A percentile compares a stretch with the other conserved stretches of the same genome.
Conservation (phyloP, 257 asterid species). For the Voacanga thouarsii region DNA sequence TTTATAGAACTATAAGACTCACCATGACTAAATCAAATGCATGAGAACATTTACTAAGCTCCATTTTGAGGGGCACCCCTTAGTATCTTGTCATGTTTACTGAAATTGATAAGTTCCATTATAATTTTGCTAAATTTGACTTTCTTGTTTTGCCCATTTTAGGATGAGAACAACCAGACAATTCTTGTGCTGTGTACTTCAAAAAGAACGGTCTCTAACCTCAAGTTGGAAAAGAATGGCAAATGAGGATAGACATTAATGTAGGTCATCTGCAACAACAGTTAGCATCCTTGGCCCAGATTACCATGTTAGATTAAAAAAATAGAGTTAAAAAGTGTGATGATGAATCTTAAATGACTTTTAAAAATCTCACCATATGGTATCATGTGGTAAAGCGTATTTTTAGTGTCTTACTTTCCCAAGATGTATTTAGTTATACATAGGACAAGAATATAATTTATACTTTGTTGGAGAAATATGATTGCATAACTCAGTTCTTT, state of each 20-base stretch:
- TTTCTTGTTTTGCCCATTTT: neutral
- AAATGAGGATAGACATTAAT: neutral
- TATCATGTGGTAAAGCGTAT: no score
- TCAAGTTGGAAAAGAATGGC: neutral
- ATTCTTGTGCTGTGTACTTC: neutral
- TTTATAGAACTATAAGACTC: neutral
- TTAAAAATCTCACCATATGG: no score
- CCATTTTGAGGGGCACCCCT: neutral
- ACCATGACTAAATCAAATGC: neutral
- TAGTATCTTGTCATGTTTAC: neutral
- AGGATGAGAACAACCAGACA: neutral
- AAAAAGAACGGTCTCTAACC: neutral
- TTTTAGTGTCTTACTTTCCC: no score
- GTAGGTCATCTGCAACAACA: neutral
- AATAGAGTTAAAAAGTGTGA: neutral
- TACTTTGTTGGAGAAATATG: neutral
- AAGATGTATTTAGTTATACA: no score
- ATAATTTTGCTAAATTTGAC: neutral
- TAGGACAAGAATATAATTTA: no score
- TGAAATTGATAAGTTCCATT: neutral
- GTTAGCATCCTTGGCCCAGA: neutral
- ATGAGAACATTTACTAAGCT: neutral
- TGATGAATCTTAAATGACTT: neutral
- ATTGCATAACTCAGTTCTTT: neutral
- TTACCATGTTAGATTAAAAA: neutral